phyloP scores from a whole-genome alignment of 345 rosid genomes.

The Brassica nigra region DNA sequence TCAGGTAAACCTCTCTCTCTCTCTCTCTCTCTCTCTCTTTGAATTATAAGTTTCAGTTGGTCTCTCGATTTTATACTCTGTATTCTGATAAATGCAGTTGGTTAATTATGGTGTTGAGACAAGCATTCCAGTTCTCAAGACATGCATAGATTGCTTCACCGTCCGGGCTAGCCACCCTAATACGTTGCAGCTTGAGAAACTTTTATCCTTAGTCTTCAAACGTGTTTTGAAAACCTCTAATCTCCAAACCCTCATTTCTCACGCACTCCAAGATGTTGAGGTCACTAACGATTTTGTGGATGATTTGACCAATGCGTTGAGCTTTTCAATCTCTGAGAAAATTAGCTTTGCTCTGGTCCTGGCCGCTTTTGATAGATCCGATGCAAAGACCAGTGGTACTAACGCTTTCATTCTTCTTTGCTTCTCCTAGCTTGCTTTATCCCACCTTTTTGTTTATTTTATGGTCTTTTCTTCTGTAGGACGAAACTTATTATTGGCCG shows the following conservation, averaged over 20 bases:
- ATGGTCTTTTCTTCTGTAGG: not conserved
- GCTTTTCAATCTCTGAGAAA: not conserved
- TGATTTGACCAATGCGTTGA: not conserved
- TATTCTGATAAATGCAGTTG: not conserved
- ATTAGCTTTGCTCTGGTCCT: not conserved
- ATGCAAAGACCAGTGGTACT: not conserved
- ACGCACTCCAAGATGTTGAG: conserved; percentile 2
- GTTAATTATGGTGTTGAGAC: not conserved
- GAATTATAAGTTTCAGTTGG: not conserved
- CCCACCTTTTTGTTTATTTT: not conserved
- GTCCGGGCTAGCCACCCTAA: not conserved
- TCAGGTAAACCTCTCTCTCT: conserved; percentile 48
- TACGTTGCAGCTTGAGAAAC: not conserved
- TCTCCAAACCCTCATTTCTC: not conserved
- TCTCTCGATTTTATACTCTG: not conserved
- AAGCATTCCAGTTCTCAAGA: not conserved
- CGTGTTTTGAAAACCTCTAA: not conserved
- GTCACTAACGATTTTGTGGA: not conserved
- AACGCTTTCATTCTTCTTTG: not conserved
- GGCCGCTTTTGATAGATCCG: not conserved
- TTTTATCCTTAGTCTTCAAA: not conserved
- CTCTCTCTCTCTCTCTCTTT: not conserved
- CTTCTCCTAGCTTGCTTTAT: not conserved
- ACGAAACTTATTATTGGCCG: not conserved
- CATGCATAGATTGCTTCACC: not conserved